phyloP scores from a whole-genome alignment of 2,329 filamentous ascomycete genomes.

The Diaporthe vaccinii region DNA sequence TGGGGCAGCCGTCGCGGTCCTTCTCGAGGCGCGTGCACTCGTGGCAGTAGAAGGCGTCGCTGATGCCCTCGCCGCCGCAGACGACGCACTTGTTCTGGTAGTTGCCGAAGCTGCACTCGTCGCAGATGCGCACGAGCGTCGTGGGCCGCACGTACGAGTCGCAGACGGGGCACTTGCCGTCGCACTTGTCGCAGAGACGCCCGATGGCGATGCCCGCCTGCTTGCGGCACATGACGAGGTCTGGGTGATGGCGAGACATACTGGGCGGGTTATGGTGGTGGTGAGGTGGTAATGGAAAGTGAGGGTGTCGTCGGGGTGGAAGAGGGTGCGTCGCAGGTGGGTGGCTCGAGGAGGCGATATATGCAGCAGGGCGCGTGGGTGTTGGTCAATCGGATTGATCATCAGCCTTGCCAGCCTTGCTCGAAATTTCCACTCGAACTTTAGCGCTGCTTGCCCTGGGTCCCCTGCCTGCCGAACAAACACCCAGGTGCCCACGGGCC shows the following conservation, averaged over 20 bases:
- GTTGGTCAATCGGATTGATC: neutral
- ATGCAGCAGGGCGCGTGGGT: neutral
- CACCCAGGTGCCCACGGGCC: neutral
- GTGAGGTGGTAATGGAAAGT: no score
- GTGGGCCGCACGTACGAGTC: conserved; percentile 99
- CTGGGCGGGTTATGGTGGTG: conserved; percentile 46
- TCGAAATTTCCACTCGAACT: conserved; percentile 31
- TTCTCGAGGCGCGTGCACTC: conserved; percentile 98
- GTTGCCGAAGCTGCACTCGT: conserved; percentile 99
- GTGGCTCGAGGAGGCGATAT: conserved; percentile 1
- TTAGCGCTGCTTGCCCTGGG: conserved; percentile 18
- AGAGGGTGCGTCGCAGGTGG: conserved; percentile 7
- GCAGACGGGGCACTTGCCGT: conserved; percentile 99
- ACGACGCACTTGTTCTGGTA: conserved; percentile 99
- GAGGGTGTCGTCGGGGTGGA: conserved; percentile 1
- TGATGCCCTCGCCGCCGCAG: conserved; percentile 97
- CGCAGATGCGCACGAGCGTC: conserved; percentile 97
- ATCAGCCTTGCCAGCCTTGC: conserved; percentile 38
- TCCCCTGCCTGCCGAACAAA: conserved; percentile 30
- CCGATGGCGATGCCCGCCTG: conserved; percentile 97
- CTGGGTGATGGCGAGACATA: conserved; percentile 97
- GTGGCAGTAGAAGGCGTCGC: conserved; percentile 99
- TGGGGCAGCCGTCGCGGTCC: conserved; percentile 96
- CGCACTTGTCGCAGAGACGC: conserved; percentile 99
- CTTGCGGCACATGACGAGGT: conserved; percentile 99